Base-by-base conservation (phyloP, 179 eudicot genomes). In the Dionaea muscipula region DNA sequence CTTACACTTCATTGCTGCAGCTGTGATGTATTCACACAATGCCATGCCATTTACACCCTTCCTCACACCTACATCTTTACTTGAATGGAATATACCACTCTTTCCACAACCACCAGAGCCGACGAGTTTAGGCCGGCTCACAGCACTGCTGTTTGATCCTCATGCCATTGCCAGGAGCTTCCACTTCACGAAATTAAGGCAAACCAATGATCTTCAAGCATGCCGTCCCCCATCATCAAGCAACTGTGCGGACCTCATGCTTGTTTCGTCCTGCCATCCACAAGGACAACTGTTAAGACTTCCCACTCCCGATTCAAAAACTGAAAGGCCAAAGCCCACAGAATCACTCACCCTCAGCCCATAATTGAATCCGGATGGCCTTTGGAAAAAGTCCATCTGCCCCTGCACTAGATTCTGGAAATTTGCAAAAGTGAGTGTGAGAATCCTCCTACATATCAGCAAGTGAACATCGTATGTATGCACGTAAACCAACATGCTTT, bases 351-450 rank as follows among this genome's bases (percentile, higher is more conserved):
- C 95, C 84, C 84, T 91, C 60, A 84, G 52, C 55, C 66, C 56
- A 64, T 80, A 91, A 28, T 70, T 68, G 68, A 82, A 91, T 60
- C 77, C 63, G 41, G 67, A 58, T 57, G 79, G 75, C 40, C 83
- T 68, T 45, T 86, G 78, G 47, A 43, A 43, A 57, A 77, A 91
- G 68, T 91, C 98, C 74, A 87, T 58, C 62, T 81, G 84, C 51
- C 91, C 98, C 98, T 91, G 49, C 41, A 70, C 43, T n/a, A n/a
- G n/a, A 57, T 46, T 35, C 45, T 24, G 48, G 35, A 60, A 39
- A n/a, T 20, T 1, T 6, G n/a, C n/a, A n/a, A 39, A 12, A 12
- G 12, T 15, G 17, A 11, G 43, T 23, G 27, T 4, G 8, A 31
- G 10, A 31, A 39, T 39, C 43, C 43, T 39, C 43, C 43, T 39